These are phyloP conservation scores for Gymnopus androsaceus DNA, from an alignment of 1,284 basidiomycete species.

Conservation along the genomic window DNA sequence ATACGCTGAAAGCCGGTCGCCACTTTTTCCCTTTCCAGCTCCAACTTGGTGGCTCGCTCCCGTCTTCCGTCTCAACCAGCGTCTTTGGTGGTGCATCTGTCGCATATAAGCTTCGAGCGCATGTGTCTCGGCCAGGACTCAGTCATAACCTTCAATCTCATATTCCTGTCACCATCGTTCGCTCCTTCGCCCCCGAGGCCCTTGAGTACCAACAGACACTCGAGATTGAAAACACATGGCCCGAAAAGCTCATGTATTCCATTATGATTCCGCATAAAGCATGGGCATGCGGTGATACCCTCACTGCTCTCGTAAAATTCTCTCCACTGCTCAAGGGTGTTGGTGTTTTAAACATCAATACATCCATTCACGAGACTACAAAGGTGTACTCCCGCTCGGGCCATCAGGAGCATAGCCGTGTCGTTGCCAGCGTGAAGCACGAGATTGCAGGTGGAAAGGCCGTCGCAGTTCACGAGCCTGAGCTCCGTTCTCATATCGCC, in stretches of 20 bases:
- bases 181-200: conserved; percentile 78
- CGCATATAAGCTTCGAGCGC: conserved; percentile 85
- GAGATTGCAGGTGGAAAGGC: conserved; percentile 70
- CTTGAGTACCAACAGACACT: conserved; percentile 94
- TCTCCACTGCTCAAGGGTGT: conserved; percentile 86
- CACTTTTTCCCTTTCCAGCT: conserved; percentile 90
- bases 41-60: conserved; percentile 78
- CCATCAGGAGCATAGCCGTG: conserved; percentile 62
- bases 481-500: conserved; percentile 17
- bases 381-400: conserved; percentile 61
- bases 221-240: conserved; percentile 96
- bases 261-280: conserved; percentile 88
- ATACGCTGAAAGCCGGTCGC: conserved; percentile 87
- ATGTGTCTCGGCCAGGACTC: conserved; percentile 75
- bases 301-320: conserved; percentile 85
- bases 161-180: conserved; percentile 66
- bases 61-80: conserved; percentile 70
- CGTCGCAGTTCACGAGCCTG: conserved; percentile 44
- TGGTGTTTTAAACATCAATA: conserved; percentile 65
- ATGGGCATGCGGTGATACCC: conserved; percentile 84
- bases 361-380: conserved; percentile 76
- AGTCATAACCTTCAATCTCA: conserved; percentile 69
- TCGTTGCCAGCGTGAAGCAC: conserved; percentile 68
- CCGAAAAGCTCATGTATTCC: conserved; percentile 91
- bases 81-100: conserved; percentile 66